A percentile compares a stretch with the other conserved stretches of the same genome.
Conservation (phyloP, 1,284 basidiomycete genomes). For the Cystobasidium pallidum region DNA sequence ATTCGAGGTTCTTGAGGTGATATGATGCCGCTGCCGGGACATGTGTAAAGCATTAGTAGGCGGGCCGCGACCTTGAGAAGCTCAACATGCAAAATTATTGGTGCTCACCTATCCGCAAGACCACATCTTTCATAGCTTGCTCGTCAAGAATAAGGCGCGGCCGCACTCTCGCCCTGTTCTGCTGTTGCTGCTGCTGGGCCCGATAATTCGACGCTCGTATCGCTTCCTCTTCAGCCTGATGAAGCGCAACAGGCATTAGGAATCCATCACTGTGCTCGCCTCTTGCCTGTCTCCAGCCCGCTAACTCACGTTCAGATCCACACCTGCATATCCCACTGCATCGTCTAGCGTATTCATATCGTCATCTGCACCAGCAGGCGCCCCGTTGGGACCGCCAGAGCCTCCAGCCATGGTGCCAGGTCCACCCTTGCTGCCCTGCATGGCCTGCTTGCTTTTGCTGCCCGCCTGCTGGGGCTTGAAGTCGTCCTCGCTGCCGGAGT, state of each 20-base stretch:
- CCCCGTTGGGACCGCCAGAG: constrained; percentile 5
- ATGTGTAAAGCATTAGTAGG: background rate
- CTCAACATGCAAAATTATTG: background rate
- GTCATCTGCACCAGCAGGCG: constrained; percentile 44
- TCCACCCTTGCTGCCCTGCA: constrained; percentile 11
- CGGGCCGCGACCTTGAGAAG: too few species aligned
- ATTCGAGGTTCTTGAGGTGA: constrained; percentile 53
- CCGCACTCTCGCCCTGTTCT: constrained; percentile 43
- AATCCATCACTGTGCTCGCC: background rate
- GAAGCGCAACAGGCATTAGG: background rate
- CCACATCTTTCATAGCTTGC: constrained; percentile 47
- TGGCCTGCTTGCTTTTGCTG: constrained; percentile 29
- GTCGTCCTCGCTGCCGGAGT: constrained; percentile 39
- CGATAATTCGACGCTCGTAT: constrained; percentile 45
- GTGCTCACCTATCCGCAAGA: constrained; percentile 50
- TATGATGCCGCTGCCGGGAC: constrained; percentile 50
- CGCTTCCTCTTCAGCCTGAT: constrained; percentile 53
- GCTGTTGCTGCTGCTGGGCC: constrained; percentile 14
- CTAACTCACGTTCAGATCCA: constrained; percentile 52
- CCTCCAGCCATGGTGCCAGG: background rate
- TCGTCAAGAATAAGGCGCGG: constrained; percentile 51
- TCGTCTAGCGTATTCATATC: constrained; percentile 53
- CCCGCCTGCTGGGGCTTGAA: constrained; percentile 30
- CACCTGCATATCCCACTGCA: constrained; percentile 53
- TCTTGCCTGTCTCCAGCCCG: background rate